Percentiles rank a stretch among this genome's conserved stretches.
These are phyloP conservation scores for Pulveroboletus sp. DNA, from an alignment of 768 basidiomycete genomes.

Conservation along the genomic window DNA sequence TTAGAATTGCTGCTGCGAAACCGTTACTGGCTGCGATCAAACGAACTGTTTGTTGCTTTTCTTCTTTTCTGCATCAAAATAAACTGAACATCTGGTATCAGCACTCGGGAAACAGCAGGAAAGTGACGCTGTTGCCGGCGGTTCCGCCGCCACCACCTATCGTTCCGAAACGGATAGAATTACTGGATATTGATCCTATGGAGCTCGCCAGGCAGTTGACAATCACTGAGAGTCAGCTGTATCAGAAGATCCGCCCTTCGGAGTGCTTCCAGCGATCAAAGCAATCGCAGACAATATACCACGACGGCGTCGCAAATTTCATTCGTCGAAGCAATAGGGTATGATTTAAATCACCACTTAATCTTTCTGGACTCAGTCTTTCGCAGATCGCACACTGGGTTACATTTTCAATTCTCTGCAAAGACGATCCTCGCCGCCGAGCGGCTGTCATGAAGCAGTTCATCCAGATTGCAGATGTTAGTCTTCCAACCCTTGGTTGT, in stretches of 20 bases:
- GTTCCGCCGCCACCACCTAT: slow-evolving; percentile 51
- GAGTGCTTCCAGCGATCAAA: slow-evolving; percentile 62
- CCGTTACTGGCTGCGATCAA: slow-evolving; percentile 47
- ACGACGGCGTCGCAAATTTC: slow-evolving; percentile 54
- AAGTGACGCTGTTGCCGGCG: slow-evolving; percentile 33
- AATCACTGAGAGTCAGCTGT: slow-evolving; percentile 58
- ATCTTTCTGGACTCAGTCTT: not conserved
- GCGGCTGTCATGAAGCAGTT: slow-evolving; percentile 65
- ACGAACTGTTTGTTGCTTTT: slow-evolving; percentile 42
- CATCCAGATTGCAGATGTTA: slow-evolving; percentile 61
- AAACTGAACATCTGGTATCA: slow-evolving; percentile 8
- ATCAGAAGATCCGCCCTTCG: slow-evolving; percentile 54
- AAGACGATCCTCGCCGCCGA: slow-evolving; percentile 58
- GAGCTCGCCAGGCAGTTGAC: slow-evolving; percentile 71
- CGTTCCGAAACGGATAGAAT: slow-evolving; percentile 44
- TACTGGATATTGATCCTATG: slow-evolving; percentile 59
- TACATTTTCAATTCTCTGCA: slow-evolving; percentile 51
- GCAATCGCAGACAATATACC: slow-evolving; percentile 39
- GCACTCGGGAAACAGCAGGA: slow-evolving; percentile 33
- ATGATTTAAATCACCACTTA: not conserved
- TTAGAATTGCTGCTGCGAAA: slow-evolving; percentile 44
- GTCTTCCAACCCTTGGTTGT: slow-evolving; percentile 14
- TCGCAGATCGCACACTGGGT: slow-evolving; percentile 61
- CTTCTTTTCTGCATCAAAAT: not conserved
- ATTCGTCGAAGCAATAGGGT: slow-evolving; percentile 60